Evolutionary conservation across 2,329 filamentous ascomycete genomes (phyloP).

Genomic region (Mycocentrospora acerina): DNA sequence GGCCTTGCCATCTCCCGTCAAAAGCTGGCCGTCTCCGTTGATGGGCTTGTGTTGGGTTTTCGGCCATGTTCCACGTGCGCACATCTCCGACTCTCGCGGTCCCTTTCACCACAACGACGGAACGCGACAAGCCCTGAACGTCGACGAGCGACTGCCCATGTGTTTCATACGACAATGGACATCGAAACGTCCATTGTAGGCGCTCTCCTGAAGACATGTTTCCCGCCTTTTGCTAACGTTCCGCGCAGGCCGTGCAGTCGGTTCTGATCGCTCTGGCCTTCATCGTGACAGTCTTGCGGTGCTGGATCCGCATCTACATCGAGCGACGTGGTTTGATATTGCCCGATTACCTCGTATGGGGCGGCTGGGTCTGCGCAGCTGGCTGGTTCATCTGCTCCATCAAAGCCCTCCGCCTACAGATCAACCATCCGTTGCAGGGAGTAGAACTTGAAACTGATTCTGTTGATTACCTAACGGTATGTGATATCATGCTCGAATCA

Average conservation of each 20-base stretch:
- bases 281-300: slow-evolving; percentile 16
- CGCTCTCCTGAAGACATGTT: neutral
- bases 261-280: slow-evolving; percentile 19
- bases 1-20: too few relatives aligned
- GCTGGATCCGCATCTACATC: slow-evolving; percentile 15
- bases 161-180: slow-evolving; percentile 5
- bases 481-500: neutral
- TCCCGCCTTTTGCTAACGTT: neutral
- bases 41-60: too few relatives aligned
- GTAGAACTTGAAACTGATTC: slow-evolving; percentile 18
- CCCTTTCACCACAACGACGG: too few relatives aligned
- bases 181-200: slow-evolving; percentile 11
- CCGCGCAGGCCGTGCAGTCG: slow-evolving; percentile 12
- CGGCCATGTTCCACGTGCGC: too few relatives aligned
- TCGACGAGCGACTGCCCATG: slow-evolving; percentile 1
- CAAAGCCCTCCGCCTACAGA: slow-evolving; percentile 16
- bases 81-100: too few relatives aligned
- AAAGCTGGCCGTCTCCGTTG: too few relatives aligned
- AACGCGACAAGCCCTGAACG: too few relatives aligned
- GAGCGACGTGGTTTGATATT: slow-evolving; percentile 17
- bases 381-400: slow-evolving; percentile 21
- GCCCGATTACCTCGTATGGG: slow-evolving; percentile 23
- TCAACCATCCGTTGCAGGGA: slow-evolving; percentile 16
- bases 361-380: slow-evolving; percentile 19
- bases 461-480: slow-evolving; percentile 16